A percentile compares a stretch with the other conserved stretches of the same genome.
Conservation (phyloP, 768 basidiomycete species). For the Phaeotremella skinneri region DNA sequence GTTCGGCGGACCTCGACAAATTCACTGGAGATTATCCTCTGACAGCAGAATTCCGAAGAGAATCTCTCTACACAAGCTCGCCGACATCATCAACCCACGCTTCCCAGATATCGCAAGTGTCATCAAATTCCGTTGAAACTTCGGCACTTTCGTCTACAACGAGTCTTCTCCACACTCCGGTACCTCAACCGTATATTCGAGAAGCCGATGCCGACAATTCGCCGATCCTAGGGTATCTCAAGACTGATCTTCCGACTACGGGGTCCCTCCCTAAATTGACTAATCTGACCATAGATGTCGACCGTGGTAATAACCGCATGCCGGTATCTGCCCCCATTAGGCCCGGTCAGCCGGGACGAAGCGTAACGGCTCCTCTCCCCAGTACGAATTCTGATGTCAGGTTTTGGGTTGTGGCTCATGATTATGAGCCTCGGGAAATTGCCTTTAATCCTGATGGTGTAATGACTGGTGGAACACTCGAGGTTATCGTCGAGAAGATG, state of each 20-base stretch:
- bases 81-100: slow-evolving; percentile 18
- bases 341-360: slow-evolving; percentile 12
- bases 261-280: background rate
- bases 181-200: slow-evolving; percentile 1
- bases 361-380: slow-evolving; percentile 27
- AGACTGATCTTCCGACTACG: slow-evolving; percentile 10
- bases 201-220: slow-evolving; percentile 10
- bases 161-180: background rate
- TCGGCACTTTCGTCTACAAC: background rate
- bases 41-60: slow-evolving; percentile 11
- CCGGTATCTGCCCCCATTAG: background rate
- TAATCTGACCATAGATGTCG: slow-evolving; percentile 9
- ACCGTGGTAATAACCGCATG: background rate
- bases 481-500: slow-evolving; percentile 92
- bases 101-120: slow-evolving; percentile 18
- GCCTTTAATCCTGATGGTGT: slow-evolving; percentile 85
- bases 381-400: slow-evolving; percentile 29
- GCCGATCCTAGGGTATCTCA: slow-evolving; percentile 20
- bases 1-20: slow-evolving; percentile 48
- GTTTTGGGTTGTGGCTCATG: slow-evolving; percentile 55
- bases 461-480: slow-evolving; percentile 84
- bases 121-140: slow-evolving; percentile 2
- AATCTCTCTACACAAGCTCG: slow-evolving; percentile 10
- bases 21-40: slow-evolving; percentile 35
- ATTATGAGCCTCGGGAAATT: slow-evolving; percentile 79